These are phyloP conservation scores for Trichophaea hybrida DNA, from an alignment of 2,329 filamentous ascomycete species.

Conservation along the genomic window DNA sequence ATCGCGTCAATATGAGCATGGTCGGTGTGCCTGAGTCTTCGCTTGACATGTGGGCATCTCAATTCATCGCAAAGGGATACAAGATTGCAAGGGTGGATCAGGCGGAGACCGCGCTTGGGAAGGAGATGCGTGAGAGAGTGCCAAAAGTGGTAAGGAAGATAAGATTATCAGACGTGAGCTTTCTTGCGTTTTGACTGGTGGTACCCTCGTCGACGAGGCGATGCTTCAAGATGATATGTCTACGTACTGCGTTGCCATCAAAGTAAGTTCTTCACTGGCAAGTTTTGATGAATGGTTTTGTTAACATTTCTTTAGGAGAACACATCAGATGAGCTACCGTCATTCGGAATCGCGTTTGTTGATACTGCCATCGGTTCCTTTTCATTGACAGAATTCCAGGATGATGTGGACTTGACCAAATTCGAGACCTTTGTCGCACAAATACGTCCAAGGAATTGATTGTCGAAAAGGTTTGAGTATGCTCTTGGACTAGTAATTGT, in stretches of 20 bases:
- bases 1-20: constrained; percentile 97
- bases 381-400: constrained; percentile 77
- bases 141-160: constrained; percentile 58
- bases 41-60: constrained; percentile 92
- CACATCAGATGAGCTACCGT: constrained; percentile 55
- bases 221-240: constrained; percentile 99
- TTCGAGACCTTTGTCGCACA: constrained; percentile 96
- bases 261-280: constrained; percentile 32
- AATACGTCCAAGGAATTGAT: constrained; percentile 71
- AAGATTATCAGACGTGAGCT: constrained; percentile 89
- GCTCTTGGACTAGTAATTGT: neutral
- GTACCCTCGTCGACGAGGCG: constrained; percentile 83
- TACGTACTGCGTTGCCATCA: constrained; percentile 89
- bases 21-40: constrained; percentile 93
- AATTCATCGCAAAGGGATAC: constrained; percentile 90
- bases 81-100: constrained; percentile 96
- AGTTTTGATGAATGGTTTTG: neutral
- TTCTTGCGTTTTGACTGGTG: constrained; percentile 76
- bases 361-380: constrained; percentile 95
- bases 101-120: constrained; percentile 85
- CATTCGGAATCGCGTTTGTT: constrained; percentile 84
- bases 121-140: constrained; percentile 92
- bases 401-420: constrained; percentile 85
- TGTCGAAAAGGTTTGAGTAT: constrained; percentile 50
- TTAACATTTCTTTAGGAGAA: constrained; percentile 36